A percentile compares a stretch with the other conserved stretches of the same genome.
These are phyloP conservation scores for Paramyrothecium roridum DNA, from an alignment of 2,329 filamentous ascomycete genomes.

Conservation along the genomic window DNA sequence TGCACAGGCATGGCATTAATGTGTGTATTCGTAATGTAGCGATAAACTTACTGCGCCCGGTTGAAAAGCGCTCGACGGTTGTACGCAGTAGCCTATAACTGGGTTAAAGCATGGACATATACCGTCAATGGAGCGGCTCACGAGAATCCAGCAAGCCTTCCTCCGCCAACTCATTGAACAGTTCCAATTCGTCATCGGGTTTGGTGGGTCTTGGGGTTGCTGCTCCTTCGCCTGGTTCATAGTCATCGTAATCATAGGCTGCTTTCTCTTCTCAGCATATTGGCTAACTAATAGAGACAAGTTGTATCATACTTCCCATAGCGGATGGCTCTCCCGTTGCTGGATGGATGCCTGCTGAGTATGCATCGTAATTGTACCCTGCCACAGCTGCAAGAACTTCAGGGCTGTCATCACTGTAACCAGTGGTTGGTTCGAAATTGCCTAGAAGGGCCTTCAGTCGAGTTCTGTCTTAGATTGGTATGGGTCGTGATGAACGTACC, in stretches of 20 bases:
- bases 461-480: no score
- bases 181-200: slow-evolving; percentile 6
- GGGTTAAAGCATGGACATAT: not conserved
- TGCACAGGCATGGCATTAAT: slow-evolving; percentile 13
- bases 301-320: slow-evolving; percentile 10
- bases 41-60: slow-evolving; percentile 34
- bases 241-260: slow-evolving; percentile 9
- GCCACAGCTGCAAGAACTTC: no score
- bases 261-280: not conserved
- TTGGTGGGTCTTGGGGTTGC: slow-evolving; percentile 13
- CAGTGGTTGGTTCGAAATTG: no score
- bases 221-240: slow-evolving; percentile 20
- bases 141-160: slow-evolving; percentile 31
- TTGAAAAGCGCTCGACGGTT: slow-evolving; percentile 33
- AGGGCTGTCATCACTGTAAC: no score
- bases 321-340: slow-evolving; percentile 9
- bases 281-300: not conserved
- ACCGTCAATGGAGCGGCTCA: slow-evolving; percentile 15
- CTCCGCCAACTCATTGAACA: slow-evolving; percentile 10
- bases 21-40: not conserved
- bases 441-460: no score
- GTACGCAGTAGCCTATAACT: slow-evolving; percentile 35
- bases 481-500: no score
- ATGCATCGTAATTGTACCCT: no score
- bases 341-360: no score